Percentiles rank a stretch among this genome's conserved stretches.
Evolutionary conservation across 2,329 filamentous ascomycete genomes (phyloP).

Genomic region (Daldinia sp.): DNA sequence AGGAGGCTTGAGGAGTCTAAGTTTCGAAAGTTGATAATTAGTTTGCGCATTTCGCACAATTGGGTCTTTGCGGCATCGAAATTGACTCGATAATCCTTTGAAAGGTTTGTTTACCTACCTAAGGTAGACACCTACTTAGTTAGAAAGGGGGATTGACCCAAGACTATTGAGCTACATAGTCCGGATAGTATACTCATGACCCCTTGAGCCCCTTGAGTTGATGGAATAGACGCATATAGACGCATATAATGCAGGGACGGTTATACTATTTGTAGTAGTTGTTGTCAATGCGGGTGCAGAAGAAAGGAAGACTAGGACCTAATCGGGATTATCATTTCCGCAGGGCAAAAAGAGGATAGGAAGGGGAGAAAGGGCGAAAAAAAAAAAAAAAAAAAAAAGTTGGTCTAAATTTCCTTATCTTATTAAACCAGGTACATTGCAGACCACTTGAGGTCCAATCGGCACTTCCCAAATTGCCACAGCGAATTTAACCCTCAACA

Average conservation of each 20-base stretch:
- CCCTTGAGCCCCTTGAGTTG: constrained; percentile 3
- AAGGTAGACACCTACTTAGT: background rate
- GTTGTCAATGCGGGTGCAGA: constrained; percentile 9
- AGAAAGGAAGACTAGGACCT: constrained; percentile 8
- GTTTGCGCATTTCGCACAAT: constrained; percentile 6
- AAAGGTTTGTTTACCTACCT: background rate
- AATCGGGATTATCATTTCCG: constrained; percentile 10
- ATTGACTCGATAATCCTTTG: constrained; percentile 20
- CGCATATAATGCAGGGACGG: background rate
- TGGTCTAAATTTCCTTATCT: constrained; percentile 4
- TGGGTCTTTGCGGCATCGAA: constrained; percentile 2
- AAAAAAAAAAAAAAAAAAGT: background rate
- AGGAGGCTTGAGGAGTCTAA: constrained; percentile 2
- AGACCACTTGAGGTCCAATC: constrained; percentile 1
- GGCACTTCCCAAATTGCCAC: constrained; percentile 5
- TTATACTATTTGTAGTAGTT: constrained; percentile 3
- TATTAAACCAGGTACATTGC: constrained; percentile 13
- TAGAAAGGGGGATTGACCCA: background rate
- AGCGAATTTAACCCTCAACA: constrained; percentile 18
- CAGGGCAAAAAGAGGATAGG: background rate
- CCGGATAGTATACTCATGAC: background rate
- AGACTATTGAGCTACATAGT: background rate
- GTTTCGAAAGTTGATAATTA: constrained; percentile 8
- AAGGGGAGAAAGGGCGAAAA: background rate
- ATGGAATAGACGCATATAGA: background rate